Conservation (phyloP, 192 early-diverging fungal genomes). For the Piromyces finnis region DNA sequence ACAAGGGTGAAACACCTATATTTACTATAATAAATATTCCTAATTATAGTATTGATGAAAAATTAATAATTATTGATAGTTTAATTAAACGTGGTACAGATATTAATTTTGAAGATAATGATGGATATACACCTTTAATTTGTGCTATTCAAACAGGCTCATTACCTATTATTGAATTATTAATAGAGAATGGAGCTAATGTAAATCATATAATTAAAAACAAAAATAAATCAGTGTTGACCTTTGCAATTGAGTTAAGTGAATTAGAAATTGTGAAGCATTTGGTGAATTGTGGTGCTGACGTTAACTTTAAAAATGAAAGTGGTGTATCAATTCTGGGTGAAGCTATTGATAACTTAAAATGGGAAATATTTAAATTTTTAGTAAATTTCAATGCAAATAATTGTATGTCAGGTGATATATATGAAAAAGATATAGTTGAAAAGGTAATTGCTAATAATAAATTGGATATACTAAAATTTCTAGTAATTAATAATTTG, state of each 20-base stretch:
- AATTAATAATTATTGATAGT: background rate
- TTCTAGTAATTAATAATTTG: background rate
- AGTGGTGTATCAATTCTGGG: background rate
- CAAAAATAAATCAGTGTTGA: background rate
- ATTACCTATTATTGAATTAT: background rate
- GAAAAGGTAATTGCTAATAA: background rate
- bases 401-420: background rate
- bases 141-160: background rate
- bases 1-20: background rate
- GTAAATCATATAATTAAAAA: background rate
- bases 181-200: background rate
- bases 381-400: background rate
- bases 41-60: background rate
- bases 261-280: background rate
- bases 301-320: background rate
- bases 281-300: background rate
- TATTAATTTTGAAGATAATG: background rate
- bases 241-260: background rate
- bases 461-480: background rate
- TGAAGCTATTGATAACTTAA: background rate
- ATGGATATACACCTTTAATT: background rate
- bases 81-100: background rate
- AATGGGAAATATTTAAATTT: background rate
- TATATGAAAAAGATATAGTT: background rate
- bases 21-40: background rate